These are phyloP conservation scores for Capsella bursapastoris DNA, from an alignment of 345 rosid genomes.

Conservation along the genomic window DNA sequence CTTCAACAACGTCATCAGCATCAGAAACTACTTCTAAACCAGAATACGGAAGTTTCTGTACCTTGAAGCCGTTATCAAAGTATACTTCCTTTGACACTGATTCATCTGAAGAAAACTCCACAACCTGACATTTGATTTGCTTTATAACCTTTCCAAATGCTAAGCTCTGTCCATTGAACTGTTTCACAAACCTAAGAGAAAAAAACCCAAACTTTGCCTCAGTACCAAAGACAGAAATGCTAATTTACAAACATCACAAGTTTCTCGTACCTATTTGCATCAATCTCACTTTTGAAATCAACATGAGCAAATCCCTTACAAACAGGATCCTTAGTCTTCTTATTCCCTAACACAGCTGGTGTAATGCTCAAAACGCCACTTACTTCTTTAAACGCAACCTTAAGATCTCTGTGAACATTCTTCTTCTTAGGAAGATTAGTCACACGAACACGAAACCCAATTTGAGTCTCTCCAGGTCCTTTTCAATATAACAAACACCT, in stretches of 20 bases:
- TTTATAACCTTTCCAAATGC: slow-evolving; percentile 76
- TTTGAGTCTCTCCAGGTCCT: slow-evolving; percentile 51
- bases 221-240: neutral
- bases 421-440: slow-evolving; percentile 87
- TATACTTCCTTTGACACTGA: slow-evolving; percentile 39
- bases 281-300: slow-evolving; percentile 65
- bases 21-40: slow-evolving; percentile 31
- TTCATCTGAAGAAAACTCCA: slow-evolving; percentile 43
- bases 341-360: slow-evolving; percentile 82
- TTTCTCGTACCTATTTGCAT: slow-evolving; percentile 66
- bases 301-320: slow-evolving; percentile 84
- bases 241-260: slow-evolving; percentile 22
- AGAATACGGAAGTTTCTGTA: slow-evolving; percentile 36
- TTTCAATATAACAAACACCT: slow-evolving; percentile 33
- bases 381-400: slow-evolving; percentile 66
- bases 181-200: slow-evolving; percentile 65
- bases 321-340: slow-evolving; percentile 86
- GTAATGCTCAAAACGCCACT: slow-evolving; percentile 61
- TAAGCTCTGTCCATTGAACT: slow-evolving; percentile 56
- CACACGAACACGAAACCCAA: slow-evolving; percentile 63
- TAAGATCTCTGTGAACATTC: slow-evolving; percentile 83
- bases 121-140: slow-evolving; percentile 68
- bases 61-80: slow-evolving; percentile 26
- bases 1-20: slow-evolving; percentile 27
- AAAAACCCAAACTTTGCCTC: slow-evolving; percentile 8